These are phyloP conservation scores for Cytospora mali DNA, from an alignment of 2,329 filamentous ascomycete genomes.

Conservation along the genomic window DNA sequence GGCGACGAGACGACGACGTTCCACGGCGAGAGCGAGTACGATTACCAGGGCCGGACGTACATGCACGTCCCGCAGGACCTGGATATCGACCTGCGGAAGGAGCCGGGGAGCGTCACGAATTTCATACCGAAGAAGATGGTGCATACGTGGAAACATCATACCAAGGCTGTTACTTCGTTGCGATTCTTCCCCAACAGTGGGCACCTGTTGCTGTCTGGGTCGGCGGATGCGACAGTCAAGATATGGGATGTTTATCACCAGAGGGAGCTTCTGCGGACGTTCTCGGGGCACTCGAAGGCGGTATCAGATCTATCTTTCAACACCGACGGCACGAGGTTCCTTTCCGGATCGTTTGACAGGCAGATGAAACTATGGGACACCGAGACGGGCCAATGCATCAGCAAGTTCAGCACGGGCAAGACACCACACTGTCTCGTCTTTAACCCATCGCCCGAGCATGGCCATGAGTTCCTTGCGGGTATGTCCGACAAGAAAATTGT, in stretches of 20 bases:
- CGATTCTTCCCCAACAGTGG: conserved; percentile 89
- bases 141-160: conserved; percentile 83
- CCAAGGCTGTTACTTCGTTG: conserved; percentile 82
- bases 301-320: conserved; percentile 91
- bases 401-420: conserved; percentile 89
- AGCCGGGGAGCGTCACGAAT: conserved; percentile 78
- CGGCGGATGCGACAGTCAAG: conserved; percentile 87
- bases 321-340: conserved; percentile 76
- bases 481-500: conserved; percentile 99
- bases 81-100: conserved; percentile 82
- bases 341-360: conserved; percentile 90
- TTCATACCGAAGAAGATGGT: conserved; percentile 94
- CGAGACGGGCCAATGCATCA: conserved; percentile 86
- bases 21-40: conserved; percentile 78
- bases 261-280: conserved; percentile 86
- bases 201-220: conserved; percentile 86
- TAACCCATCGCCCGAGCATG: conserved; percentile 76
- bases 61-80: conserved; percentile 96
- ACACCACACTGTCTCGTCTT: conserved; percentile 94
- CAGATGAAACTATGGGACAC: conserved; percentile 99
- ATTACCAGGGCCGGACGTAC: conserved; percentile 94
- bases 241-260: conserved; percentile 95
- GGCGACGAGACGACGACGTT: conserved; percentile 84
- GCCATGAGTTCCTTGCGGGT: conserved; percentile 90
- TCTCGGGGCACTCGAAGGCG: conserved; percentile 85